phyloP scores from a whole-genome alignment of 257 asterid species.

The Eustoma russellianum region DNA sequence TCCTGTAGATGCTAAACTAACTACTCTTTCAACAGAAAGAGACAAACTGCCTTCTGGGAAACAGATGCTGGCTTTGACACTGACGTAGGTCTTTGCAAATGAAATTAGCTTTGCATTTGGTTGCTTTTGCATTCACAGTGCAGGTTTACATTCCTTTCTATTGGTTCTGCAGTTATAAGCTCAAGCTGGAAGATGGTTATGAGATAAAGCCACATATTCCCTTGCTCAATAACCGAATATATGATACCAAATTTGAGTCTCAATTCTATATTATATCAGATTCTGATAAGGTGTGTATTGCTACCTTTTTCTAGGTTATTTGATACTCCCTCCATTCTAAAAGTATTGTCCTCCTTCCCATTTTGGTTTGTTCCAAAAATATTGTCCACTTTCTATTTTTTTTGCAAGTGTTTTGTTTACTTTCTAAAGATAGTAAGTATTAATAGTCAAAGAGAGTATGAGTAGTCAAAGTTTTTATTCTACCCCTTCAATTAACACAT shows the following conservation, averaged over 20 bases:
- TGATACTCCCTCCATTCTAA: too few species aligned
- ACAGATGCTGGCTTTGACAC: conserved; percentile 62
- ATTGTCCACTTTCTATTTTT: too few species aligned
- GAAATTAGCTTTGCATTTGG: conserved; percentile 18
- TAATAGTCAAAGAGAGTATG: too few species aligned
- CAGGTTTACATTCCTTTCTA: conserved; percentile 7
- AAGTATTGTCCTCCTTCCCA: too few species aligned
- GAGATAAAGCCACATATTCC: conserved; percentile 88
- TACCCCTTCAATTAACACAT: too few species aligned
- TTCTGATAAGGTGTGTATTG: conserved; percentile 64
- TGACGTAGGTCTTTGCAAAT: conserved; percentile 36
- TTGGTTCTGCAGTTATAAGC: conserved; percentile 69
- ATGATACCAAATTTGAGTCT: conserved; percentile 92
- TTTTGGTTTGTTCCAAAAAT: too few species aligned
- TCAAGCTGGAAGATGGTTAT: conserved; percentile 79
- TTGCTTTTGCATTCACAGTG: not conserved
- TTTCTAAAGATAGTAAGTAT: too few species aligned
- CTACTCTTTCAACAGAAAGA: conserved; percentile 70
- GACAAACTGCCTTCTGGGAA: conserved; percentile 93
- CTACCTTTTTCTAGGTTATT: not conserved
- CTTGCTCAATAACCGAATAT: conserved; percentile 83
- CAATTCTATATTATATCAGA: conserved; percentile 97
- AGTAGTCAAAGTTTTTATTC: too few species aligned
- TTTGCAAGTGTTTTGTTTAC: too few species aligned
- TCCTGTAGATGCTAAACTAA: conserved; percentile 73